phyloP scores from a whole-genome alignment of 78 protist species.

The Chrysochromulina tobinii region DNA sequence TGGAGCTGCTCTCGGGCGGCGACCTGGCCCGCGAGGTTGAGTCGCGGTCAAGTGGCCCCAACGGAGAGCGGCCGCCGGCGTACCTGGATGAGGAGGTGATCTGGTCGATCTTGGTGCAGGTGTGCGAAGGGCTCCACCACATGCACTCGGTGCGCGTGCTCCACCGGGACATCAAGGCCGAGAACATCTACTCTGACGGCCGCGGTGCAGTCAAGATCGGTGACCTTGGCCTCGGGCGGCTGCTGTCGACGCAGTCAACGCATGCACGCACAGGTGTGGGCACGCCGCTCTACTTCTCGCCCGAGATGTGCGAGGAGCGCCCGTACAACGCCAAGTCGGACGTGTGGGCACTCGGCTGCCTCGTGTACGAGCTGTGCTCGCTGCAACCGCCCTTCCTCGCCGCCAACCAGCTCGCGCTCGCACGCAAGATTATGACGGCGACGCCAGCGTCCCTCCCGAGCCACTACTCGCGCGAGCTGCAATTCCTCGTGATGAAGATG shows the following conservation, averaged over 20 bases:
- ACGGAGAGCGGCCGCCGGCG: not conserved
- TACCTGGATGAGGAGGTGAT: not conserved
- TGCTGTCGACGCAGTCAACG: not conserved
- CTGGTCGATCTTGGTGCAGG: not conserved
- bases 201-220: not conserved
- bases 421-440: not conserved
- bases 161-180: slow-evolving; percentile 11
- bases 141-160: not conserved
- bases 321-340: slow-evolving; percentile 32
- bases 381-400: not conserved
- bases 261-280: not conserved
- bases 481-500: not conserved
- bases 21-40: not conserved
- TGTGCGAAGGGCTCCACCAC: not conserved
- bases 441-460: not conserved
- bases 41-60: not conserved
- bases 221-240: not conserved
- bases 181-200: not conserved
- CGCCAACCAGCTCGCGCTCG: not conserved
- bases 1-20: not conserved
- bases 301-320: not conserved
- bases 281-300: slow-evolving; percentile 1
- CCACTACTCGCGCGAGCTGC: not conserved
- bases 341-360: slow-evolving; percentile 50
- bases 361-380: slow-evolving; percentile 38